Conservation (phyloP, 768 basidiomycete genomes). For the Psilocybe cubensis region DNA sequence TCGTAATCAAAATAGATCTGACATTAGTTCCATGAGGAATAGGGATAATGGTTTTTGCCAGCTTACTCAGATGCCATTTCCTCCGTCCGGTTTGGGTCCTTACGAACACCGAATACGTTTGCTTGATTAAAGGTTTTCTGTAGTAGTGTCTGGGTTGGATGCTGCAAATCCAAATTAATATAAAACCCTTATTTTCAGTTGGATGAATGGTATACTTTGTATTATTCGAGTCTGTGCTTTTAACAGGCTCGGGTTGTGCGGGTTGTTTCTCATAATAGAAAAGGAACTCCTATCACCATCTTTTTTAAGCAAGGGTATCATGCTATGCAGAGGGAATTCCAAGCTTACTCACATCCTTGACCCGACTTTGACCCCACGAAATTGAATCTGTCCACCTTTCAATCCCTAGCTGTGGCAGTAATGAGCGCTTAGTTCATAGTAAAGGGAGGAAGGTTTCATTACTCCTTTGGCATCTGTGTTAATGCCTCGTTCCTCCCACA, state of each 20-base stretch:
- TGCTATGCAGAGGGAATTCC: conserved; percentile 2
- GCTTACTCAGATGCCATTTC: conserved; percentile 83
- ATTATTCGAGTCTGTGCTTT: conserved; percentile 49
- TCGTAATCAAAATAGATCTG: conserved; percentile 6
- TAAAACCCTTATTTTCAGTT: not conserved
- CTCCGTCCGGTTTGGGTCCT: conserved; percentile 64
- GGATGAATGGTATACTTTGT: conserved; percentile 41
- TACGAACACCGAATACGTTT: conserved; percentile 81
- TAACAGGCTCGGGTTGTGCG: conserved; percentile 49
- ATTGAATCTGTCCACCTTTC: conserved; percentile 85
- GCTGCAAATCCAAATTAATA: not conserved
- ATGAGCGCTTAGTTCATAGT: conserved; percentile 14
- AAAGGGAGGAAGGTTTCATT: conserved; percentile 17
- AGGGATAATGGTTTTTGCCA: conserved; percentile 1
- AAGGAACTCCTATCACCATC: conserved; percentile 65
- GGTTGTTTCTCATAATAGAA: conserved; percentile 71
- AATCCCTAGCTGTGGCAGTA: conserved; percentile 59
- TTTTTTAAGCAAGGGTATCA: not conserved
- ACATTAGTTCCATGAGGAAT: conserved; percentile 5
- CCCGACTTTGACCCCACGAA: conserved; percentile 79
- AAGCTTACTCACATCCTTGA: conserved; percentile 62
- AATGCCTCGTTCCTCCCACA: conserved; percentile 83
- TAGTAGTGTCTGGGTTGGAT: conserved; percentile 11
- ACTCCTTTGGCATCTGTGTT: conserved; percentile 70
- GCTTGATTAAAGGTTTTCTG: conserved; percentile 57